phyloP scores from a whole-genome alignment of 2,329 filamentous ascomycete species.

The Pseudogymnoascus verrucosus region DNA sequence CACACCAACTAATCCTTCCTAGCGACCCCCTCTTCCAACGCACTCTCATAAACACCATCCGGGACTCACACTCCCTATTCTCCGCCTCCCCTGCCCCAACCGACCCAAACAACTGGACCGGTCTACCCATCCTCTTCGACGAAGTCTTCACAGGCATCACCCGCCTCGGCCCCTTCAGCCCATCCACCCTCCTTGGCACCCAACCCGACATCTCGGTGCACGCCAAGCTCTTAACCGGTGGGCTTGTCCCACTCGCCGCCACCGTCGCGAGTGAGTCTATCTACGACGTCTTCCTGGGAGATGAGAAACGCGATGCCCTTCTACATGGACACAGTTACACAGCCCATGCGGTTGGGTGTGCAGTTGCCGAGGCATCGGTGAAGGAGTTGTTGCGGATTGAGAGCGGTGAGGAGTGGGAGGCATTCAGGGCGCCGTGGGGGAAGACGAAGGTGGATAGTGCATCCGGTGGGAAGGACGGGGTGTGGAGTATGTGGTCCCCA shows the following conservation, averaged over 20 bases:
- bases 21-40: constrained; percentile 77
- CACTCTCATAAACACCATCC: constrained; percentile 59
- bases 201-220: constrained; percentile 72
- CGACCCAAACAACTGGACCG: constrained; percentile 48
- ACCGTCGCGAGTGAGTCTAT: constrained; percentile 69
- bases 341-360: constrained; percentile 72
- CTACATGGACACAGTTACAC: constrained; percentile 85
- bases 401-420: constrained; percentile 45
- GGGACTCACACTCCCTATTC: constrained; percentile 50
- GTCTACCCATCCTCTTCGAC: constrained; percentile 73
- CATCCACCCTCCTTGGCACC: constrained; percentile 60
- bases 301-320: constrained; percentile 69
- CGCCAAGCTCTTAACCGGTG: constrained; percentile 77
- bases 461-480: constrained; percentile 13
- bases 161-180: constrained; percentile 64
- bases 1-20: not conserved
- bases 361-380: constrained; percentile 64
- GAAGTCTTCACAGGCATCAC: constrained; percentile 85
- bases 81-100: constrained; percentile 18
- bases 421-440: constrained; percentile 43
- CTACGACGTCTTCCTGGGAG: constrained; percentile 61
- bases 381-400: constrained; percentile 53
- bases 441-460: constrained; percentile 8
- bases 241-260: constrained; percentile 66
- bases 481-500: constrained; percentile 67